A percentile compares a stretch with the other conserved stretches of the same genome.
Conservation (phyloP, 805 yeast genomes). For the Isabelozyma rhagii region DNA sequence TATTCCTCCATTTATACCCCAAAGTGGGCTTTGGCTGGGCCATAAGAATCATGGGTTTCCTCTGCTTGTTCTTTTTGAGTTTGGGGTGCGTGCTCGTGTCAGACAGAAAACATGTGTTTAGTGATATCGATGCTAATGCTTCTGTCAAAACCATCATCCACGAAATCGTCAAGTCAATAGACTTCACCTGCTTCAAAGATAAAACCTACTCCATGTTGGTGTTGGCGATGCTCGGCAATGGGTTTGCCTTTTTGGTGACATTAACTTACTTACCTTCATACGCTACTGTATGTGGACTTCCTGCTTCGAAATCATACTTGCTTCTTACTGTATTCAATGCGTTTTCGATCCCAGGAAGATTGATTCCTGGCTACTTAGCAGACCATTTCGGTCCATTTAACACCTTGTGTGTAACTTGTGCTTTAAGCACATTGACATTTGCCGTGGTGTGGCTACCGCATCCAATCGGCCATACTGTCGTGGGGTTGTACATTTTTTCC, state of each 20-base stretch:
- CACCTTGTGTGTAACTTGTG: constrained; percentile 18
- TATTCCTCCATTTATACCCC: constrained; percentile 21
- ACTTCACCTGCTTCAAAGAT: constrained; percentile 21
- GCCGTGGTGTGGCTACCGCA: constrained; percentile 24
- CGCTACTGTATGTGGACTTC: constrained; percentile 20
- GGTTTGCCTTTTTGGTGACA: constrained; percentile 25
- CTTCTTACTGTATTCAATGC: constrained; percentile 21
- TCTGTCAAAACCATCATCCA: constrained; percentile 5
- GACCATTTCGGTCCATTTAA: constrained; percentile 25
- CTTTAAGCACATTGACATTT: constrained; percentile 14
- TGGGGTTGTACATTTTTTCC: constrained; percentile 20
- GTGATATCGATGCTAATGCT: constrained; percentile 3
- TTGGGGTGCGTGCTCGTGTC: constrained; percentile 12
- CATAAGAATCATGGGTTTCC: constrained; percentile 20
- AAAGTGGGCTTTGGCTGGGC: constrained; percentile 31
- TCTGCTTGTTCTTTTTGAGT: constrained; percentile 12
- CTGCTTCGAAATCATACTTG: constrained; percentile 14
- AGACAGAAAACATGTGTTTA: constrained; percentile 16
- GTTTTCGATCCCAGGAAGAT: constrained; percentile 24
- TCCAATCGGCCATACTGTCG: constrained; percentile 19
- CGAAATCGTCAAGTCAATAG: constrained; percentile 19
- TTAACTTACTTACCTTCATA: constrained; percentile 21
- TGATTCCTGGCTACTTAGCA: constrained; percentile 21
- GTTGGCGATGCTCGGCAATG: constrained; percentile 23
- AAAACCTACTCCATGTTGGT: constrained; percentile 18